Base-by-base conservation (phyloP, 108 stramenopile genomes). In the Epithemia pelagica region DNA sequence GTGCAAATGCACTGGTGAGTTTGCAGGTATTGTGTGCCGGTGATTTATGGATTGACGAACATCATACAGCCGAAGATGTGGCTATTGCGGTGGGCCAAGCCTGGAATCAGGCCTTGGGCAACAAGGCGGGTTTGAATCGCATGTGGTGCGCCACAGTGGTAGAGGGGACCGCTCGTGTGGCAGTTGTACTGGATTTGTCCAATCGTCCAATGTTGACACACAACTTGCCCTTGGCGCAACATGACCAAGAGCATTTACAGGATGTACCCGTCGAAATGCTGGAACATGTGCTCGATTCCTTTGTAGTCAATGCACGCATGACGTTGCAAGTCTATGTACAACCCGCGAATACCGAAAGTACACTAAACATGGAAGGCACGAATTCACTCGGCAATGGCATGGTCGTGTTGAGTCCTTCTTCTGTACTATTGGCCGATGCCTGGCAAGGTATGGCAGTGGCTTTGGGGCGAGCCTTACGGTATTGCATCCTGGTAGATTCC, bases 21-120 rank as follows among this genome's bases (percentile, higher is more conserved):
- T 69, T 96, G 0, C 67, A 75, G 28, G 73, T 94, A 8, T 58
- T 68, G 31, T 95, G 94, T 73, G 61, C 77, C 25, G 97, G 97
- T 27, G 97, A 98, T 68, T 74, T 94, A 64, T 89, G 90, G 78
- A 92, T 98, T 19, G 97, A 98, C 72, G 97, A 98, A 78, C 97
- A 98, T 72, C 97, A 98, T 73, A 92, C 96, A 15, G 87, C 91
- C 19, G 97, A 98, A 78, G 97, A 98, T 79, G 96, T 95, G 27
- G 82, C 86, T 28, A 91, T 98, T 72, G 94, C 95, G 25, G 61
- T 98, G 15, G 97, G 97, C 22, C 91, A 96, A 68, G 86, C 82
- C 28, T 74, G 95, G 72, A 85, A 86, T 58, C 75, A 80, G 68
- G 90, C 90, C 0, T 72, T 94, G 52, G 92, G 95, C 23, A 85